These are phyloP conservation scores for Citrus medica DNA, from an alignment of 345 rosid species.

Conservation along the genomic window DNA sequence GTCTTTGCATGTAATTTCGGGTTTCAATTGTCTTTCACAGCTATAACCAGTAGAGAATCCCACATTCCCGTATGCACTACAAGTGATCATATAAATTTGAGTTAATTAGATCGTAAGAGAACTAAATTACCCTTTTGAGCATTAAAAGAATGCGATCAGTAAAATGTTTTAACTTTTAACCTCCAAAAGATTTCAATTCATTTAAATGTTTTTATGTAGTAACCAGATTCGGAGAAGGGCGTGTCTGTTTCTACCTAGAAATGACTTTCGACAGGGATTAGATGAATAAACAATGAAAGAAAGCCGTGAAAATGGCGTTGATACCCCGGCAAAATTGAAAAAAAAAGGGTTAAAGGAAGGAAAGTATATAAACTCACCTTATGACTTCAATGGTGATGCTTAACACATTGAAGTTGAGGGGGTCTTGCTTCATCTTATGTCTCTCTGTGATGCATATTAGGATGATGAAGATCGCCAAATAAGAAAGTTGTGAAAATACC, in stretches of 20 bases:
- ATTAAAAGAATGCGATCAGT: too few species aligned
- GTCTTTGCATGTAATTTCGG: slow-evolving; percentile 22
- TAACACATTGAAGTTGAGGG: slow-evolving; percentile 34
- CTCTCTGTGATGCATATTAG: slow-evolving; percentile 36
- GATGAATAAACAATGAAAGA: too few species aligned
- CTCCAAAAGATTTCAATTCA: too few species aligned
- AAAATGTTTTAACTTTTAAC: too few species aligned
- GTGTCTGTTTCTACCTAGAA: too few species aligned
- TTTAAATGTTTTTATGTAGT: too few species aligned
- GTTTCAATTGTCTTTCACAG: slow-evolving; percentile 27
- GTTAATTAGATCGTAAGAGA: background rate
- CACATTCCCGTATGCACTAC: slow-evolving; percentile 19
- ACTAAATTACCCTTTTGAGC: background rate
- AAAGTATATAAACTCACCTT: slow-evolving; percentile 15
- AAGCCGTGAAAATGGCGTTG: too few species aligned
- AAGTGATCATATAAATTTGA: background rate
- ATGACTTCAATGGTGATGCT: slow-evolving; percentile 31
- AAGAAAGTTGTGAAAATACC: slow-evolving; percentile 31
- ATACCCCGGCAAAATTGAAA: too few species aligned
- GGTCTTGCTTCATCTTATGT: slow-evolving; percentile 28
- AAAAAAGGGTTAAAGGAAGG: too few species aligned
- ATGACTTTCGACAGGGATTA: too few species aligned
- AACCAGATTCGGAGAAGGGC: too few species aligned
- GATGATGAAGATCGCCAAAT: slow-evolving; percentile 26
- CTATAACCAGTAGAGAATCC: slow-evolving; percentile 38